Evolutionary conservation across 2,329 filamentous ascomycete species (phyloP).

Genomic region (Xylaria sp.): DNA sequence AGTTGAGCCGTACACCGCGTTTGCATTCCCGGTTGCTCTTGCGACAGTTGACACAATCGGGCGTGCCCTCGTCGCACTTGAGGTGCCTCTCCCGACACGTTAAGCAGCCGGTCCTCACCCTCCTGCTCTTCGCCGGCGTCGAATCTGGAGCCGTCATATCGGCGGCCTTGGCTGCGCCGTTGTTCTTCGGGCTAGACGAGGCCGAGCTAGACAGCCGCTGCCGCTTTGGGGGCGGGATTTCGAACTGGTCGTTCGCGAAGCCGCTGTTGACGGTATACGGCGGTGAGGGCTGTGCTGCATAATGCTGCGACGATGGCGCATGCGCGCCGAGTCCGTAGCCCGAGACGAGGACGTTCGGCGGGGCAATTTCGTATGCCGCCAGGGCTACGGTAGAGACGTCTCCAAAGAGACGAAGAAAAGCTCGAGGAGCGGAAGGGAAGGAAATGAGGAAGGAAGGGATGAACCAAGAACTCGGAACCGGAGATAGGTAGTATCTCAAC

Average conservation of each 20-base stretch:
- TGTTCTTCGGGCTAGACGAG: conserved; percentile 18
- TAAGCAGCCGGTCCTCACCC: conserved; percentile 86
- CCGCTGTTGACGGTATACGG: conserved; percentile 36
- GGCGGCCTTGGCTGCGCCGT: conserved; percentile 19
- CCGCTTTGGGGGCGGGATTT: conserved; percentile 33
- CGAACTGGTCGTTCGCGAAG: conserved; percentile 30
- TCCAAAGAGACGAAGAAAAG: conserved; percentile 25
- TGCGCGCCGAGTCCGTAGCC: conserved; percentile 39
- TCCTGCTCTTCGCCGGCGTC: conserved; percentile 66
- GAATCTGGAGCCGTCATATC: conserved; percentile 30
- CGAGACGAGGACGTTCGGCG: conserved; percentile 38
- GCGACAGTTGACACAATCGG: conserved; percentile 74
- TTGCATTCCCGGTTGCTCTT: conserved; percentile 88
- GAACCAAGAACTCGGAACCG: background rate
- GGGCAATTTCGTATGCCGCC: conserved; percentile 39
- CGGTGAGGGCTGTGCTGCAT: conserved; percentile 36
- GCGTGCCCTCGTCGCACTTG: conserved; percentile 80
- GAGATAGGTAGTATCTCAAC: conserved; percentile 6
- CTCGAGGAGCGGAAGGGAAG: conserved; percentile 2
- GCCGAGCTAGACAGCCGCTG: conserved; percentile 27
- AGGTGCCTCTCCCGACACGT: conserved; percentile 89
- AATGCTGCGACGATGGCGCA: conserved; percentile 36
- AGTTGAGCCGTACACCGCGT: conserved; percentile 84
- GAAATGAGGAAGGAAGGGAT: conserved; percentile 2
- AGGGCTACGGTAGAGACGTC: conserved; percentile 37